Conservation (phyloP, 2,329 filamentous ascomycete species). For the Paraphaeosphaeria minitans region DNA sequence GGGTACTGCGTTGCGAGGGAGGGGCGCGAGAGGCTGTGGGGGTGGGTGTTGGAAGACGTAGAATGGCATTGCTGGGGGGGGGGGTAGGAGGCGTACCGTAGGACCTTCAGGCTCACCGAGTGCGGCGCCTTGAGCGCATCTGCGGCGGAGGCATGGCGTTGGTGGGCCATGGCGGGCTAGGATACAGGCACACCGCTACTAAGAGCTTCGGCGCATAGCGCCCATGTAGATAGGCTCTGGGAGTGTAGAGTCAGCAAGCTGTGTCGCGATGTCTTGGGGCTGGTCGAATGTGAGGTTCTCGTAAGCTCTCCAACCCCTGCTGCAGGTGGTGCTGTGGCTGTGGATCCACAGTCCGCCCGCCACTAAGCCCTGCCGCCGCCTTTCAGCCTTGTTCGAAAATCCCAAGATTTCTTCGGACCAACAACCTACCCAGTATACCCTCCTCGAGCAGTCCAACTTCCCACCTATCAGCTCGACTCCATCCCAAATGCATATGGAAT, state of each 20-base stretch:
- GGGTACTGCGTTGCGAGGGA: conserved; percentile 75
- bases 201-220: background rate
- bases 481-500: background rate
- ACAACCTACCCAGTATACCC: background rate
- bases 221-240: background rate
- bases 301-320: background rate
- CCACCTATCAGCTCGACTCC: background rate
- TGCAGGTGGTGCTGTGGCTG: conserved; percentile 4
- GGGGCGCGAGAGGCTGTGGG: conserved; percentile 72
- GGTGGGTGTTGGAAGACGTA: background rate
- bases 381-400: background rate
- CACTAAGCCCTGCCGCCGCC: conserved; percentile 3
- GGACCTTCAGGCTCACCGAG: conserved; percentile 78
- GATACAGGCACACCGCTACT: background rate
- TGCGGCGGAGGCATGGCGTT: conserved; percentile 45
- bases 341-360: conserved; percentile 1
- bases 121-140: conserved; percentile 64
- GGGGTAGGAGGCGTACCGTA: conserved; percentile 66
- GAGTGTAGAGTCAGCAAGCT: background rate
- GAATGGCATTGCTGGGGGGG: background rate
- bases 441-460: conserved; percentile 9
- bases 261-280: background rate
- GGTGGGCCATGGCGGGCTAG: conserved; percentile 42
- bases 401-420: background rate
- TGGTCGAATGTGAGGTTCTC: background rate